Base-by-base conservation (phyloP, 2,329 filamentous ascomycete genomes). In the Sordariomycetes sp. region DNA sequence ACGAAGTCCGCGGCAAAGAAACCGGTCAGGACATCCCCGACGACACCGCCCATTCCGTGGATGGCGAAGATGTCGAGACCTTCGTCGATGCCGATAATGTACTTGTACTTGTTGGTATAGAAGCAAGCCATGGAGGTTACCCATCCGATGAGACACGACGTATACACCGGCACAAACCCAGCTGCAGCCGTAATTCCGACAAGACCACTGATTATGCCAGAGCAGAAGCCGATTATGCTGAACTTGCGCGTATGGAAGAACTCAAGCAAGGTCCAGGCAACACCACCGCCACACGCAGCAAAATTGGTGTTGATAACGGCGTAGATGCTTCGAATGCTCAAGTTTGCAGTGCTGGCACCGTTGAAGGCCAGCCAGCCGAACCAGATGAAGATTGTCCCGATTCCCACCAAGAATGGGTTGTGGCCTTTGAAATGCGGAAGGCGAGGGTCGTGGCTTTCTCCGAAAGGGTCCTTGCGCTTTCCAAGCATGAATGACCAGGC, bases 301-400 rank as follows among this genome's bases (percentile, higher is more conserved):
- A 69, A 61, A 44, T 75, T 75, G 40, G 72, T 75, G 52, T 75
- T 75, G 48, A 74, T 63, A 3, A 66, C 68, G 6, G 67, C 68
- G 28, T 71, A 64, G 50, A 75, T 64, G 33, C 64, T 59, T 24
- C 70, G 60, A 9, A 74, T 47, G 7, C 60, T 63, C 3, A 68
- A 54, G 46, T 72, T 72, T 23, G 67, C 58, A 3, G 69, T 65
- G 30, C 51, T 62, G 28, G 55, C 63, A 20, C 69, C 66, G 43
- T 70, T 70, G 54, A 71, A 70, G 3, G 61, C 66, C 36, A 70
- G 64, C 67, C 67, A 70, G 16, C 69, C 74, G 41, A 79, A 75
- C 72, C 75, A 80, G 45, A 80, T 78, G 33, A 80, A 56, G 10
- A 75, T 59, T 2, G 75, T 80, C 7, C 75, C 75, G 5, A 80